phyloP scores from a whole-genome alignment of 2,329 filamentous ascomycete genomes.

The Ophiocordyceps australis region DNA sequence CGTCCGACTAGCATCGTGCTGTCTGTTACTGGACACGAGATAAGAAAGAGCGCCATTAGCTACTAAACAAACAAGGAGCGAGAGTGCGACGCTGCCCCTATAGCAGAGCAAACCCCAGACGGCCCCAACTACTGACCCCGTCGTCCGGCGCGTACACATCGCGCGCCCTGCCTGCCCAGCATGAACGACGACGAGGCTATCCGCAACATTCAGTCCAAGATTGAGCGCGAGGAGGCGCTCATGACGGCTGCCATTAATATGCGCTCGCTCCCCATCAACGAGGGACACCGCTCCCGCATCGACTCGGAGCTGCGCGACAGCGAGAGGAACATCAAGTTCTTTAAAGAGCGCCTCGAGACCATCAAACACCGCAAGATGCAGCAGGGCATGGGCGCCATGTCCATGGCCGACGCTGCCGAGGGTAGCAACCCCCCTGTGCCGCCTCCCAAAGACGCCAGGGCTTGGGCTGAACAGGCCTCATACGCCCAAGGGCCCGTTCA shows the following conservation, averaged over 20 bases:
- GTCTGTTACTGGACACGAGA: too few species aligned
- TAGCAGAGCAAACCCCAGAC: too few species aligned
- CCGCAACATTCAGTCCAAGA: conserved; percentile 85
- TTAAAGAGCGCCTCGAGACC: conserved; percentile 81
- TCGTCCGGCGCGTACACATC: conserved; percentile 1
- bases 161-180: conserved; percentile 21
- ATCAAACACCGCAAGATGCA: conserved; percentile 66
- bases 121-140: too few species aligned
- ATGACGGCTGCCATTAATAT: conserved; percentile 89
- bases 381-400: conserved; percentile 49
- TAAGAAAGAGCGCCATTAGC: too few species aligned
- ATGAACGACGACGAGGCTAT: conserved; percentile 49
- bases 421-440: conserved; percentile 38
- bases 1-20: too few species aligned
- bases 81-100: too few species aligned
- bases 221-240: conserved; percentile 89
- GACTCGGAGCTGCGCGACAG: conserved; percentile 91
- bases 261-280: conserved; percentile 91
- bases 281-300: conserved; percentile 72
- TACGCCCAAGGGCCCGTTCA: conserved; percentile 33
- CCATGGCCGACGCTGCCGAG: conserved; percentile 31
- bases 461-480: conserved; percentile 34
- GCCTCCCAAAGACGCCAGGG: conserved; percentile 52
- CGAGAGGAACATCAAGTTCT: conserved; percentile 82
- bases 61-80: too few species aligned